Base-by-base conservation (phyloP, 2,329 filamentous ascomycete genomes). In the Colletotrichum trifolii region DNA sequence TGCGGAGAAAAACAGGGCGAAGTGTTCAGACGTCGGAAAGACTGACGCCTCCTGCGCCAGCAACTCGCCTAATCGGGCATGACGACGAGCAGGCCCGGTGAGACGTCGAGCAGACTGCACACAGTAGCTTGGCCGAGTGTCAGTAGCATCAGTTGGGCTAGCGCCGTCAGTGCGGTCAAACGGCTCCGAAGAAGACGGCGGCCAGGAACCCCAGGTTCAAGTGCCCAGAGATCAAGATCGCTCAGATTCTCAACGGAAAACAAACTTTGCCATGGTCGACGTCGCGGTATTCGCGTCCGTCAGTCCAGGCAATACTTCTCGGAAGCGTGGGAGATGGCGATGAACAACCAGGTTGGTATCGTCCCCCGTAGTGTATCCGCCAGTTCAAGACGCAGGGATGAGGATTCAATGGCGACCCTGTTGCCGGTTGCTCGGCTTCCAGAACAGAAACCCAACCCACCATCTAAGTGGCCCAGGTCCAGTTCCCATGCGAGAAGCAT, bases 401-500 rank as follows among this genome's bases (percentile, higher is more conserved):
- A 34, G 39, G 15, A 46, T 49, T 46, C 33, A 42, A 59, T 38
- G 13, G 25, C 49, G 25, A 46, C 56, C 50, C 39, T 54, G 39
- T 39, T 13, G 13, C 9, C 9, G 38, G 9, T 10, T 40, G 38
- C 40, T 55, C 45, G 35, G 46, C 57, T 52, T 61, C 62, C 50
- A 55, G 57, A 65, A 47, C 39, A 34, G 36, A 52, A 52, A 11
- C 34, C 62, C 42, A 61, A 46, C 35, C 45, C 38, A 58, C 43
- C 38, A 48, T 13, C 33, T 45, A 12, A 33, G 42, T 49, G 47
- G 40, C 13, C 25, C 35, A 54, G 49, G 15, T 42, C 38, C 45
- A 61, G n/a, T 25, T 53, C 49, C 56, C 56, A 54, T 64, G 60
- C 56, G 45, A 60, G 56, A 38, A 39, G 61, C 49, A 64, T 45